phyloP scores from a whole-genome alignment of 768 basidiomycete genomes.

The Grammothele lineata region DNA sequence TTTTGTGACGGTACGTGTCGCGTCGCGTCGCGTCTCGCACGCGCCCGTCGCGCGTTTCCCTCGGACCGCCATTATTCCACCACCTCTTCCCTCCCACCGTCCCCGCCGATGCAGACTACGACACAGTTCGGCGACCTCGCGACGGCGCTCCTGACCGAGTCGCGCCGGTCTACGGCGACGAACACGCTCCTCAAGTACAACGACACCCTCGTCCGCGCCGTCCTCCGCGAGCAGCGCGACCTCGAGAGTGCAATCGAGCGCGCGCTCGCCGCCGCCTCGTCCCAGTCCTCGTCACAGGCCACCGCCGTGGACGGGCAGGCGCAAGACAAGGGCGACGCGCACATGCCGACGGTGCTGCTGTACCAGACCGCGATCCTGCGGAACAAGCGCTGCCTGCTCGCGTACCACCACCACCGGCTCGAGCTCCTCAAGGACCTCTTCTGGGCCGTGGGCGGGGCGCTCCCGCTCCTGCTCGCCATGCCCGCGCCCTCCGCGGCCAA shows the following conservation, averaged over 20 bases:
- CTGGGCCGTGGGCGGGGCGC: slow-evolving; percentile 84
- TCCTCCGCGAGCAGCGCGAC: slow-evolving; percentile 89
- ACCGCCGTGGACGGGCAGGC: slow-evolving; percentile 24
- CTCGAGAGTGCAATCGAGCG: slow-evolving; percentile 56
- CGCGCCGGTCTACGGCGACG: slow-evolving; percentile 78
- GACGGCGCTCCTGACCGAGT: slow-evolving; percentile 82
- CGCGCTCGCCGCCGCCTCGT: slow-evolving; percentile 26
- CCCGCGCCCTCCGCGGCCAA: slow-evolving; percentile 29
- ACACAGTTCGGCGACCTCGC: slow-evolving; percentile 83
- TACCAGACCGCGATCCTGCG: slow-evolving; percentile 86
- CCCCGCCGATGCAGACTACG: slow-evolving; percentile 22
- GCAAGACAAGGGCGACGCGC: slow-evolving; percentile 38
- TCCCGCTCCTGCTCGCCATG: slow-evolving; percentile 71
- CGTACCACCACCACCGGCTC: slow-evolving; percentile 85
- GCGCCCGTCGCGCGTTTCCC: too few relatives aligned
- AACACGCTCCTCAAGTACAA: slow-evolving; percentile 91
- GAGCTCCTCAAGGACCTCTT: slow-evolving; percentile 83
- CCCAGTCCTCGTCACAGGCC: slow-evolving; percentile 16
- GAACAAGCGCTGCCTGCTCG: slow-evolving; percentile 94
- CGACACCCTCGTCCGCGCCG: slow-evolving; percentile 76
- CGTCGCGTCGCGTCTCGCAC: too few relatives aligned
- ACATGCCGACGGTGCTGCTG: slow-evolving; percentile 63
- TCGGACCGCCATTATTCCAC: too few relatives aligned
- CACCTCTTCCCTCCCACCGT: too few relatives aligned
- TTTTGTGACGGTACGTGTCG: slow-evolving; percentile 1